Percentiles rank a stretch among this genome's conserved stretches.
These are phyloP conservation scores for Aureobasidium sp. DNA, from an alignment of 2,329 filamentous ascomycete species.

Conservation along the genomic window DNA sequence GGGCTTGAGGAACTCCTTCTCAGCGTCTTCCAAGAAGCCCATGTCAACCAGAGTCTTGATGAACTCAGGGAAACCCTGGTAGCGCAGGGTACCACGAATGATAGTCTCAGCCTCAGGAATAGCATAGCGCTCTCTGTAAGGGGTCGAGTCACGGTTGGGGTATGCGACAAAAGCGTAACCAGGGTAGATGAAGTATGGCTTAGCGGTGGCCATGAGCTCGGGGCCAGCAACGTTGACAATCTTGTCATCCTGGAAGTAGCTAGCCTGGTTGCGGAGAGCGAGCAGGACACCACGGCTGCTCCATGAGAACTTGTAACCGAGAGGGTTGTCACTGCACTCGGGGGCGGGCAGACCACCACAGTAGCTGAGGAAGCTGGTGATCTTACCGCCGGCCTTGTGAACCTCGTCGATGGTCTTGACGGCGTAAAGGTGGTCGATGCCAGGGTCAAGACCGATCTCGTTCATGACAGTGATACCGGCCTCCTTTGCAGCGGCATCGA, in stretches of 20 bases:
- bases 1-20: slow-evolving; percentile 57
- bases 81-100: slow-evolving; percentile 76
- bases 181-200: slow-evolving; percentile 86
- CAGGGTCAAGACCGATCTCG: slow-evolving; percentile 75
- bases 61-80: slow-evolving; percentile 85
- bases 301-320: slow-evolving; percentile 86
- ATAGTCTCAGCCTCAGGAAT: slow-evolving; percentile 90
- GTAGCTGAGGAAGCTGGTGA: slow-evolving; percentile 73
- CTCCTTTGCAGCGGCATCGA: slow-evolving; percentile 74
- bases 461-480: slow-evolving; percentile 97
- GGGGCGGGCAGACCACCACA: slow-evolving; percentile 67
- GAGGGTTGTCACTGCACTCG: slow-evolving; percentile 76
- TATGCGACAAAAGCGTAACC: slow-evolving; percentile 88
- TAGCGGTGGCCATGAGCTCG: slow-evolving; percentile 70
- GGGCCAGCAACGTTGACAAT: slow-evolving; percentile 44
- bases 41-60: slow-evolving; percentile 81
- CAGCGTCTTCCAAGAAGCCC: slow-evolving; percentile 73
- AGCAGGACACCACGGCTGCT: slow-evolving; percentile 76
- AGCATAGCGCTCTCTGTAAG: slow-evolving; percentile 80
- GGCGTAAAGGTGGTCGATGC: slow-evolving; percentile 71
- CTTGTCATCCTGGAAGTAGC: slow-evolving; percentile 73
- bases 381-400: slow-evolving; percentile 81
- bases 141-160: slow-evolving; percentile 83
- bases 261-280: slow-evolving; percentile 78
- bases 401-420: slow-evolving; percentile 83